Evolutionary conservation across 75 land plant species (phyloP), one percentile per base, ranked within the genome.

Genomic region (Larix kaempferi): DNA sequence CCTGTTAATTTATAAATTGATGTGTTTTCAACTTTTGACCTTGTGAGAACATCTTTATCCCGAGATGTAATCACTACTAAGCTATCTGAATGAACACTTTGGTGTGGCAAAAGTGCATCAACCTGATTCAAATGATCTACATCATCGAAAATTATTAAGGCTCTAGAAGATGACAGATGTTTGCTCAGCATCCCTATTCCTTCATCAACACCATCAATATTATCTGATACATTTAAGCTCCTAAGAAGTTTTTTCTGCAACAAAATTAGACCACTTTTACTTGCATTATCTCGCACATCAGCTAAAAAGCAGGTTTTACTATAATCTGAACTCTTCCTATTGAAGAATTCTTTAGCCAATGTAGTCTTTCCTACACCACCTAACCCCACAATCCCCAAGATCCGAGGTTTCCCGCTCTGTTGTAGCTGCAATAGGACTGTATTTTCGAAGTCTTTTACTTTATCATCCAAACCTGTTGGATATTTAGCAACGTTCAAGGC

Each of bases 341-440:
- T 27, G 21, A 29, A 65, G 13, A 65, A 29, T 21, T 65, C 33
- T 17, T 65, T 65, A 19, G 37, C 69, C 11, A 65, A 37, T 14
- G 69, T 55, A 57, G 79, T 78, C 25, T 54, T 78, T 16, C 57
- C 25, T 11, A 58, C 41, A 21, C 69, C 69, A 6, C 55, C 39
- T 39, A 72, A 21, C 16, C 55, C 35, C 7, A 67, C 72, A 19
- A 52, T 66, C 14, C 69, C 69, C 69, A 65, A 35, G 15, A 65
- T 7, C 12, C 16, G 15, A 15, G 12, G 39, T 29, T 8, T 13
- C 12, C 35, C 67, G 16, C 81, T 74, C 79, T 65, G 59, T 35
- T 76, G 72, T 29, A 0, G 33, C 33, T 29, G 33, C 41, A 29
- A 17, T 19, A 15, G 16, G 27, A 65, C 5, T 65, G 69, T 65